Evolutionary conservation across 805 yeast species (phyloP), one percentile per base, ranked within the genome.

Genomic region (Saccharomycopsis olivae): DNA sequence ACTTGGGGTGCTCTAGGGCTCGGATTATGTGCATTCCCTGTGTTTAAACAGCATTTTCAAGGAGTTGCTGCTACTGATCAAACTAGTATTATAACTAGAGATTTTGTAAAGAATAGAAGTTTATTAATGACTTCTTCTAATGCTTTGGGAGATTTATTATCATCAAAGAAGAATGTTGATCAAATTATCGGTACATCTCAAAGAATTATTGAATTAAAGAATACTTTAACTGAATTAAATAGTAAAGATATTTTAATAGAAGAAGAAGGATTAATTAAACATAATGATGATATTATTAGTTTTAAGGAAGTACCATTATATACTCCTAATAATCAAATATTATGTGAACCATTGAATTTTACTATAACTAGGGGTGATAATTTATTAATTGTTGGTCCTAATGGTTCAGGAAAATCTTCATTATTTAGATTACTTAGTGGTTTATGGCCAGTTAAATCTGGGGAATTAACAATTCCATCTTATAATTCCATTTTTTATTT

Each of bases 1-100:
- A 74, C 86, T 36, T 81, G 96, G 88, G 97, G 97, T 47, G 97
- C 96, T 2, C 85, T 92, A 24, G 97, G 97, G 9, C 68, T 88
- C 44, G 73, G 78, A 1, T 66, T 88, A 35, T 88, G 96, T 59
- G 77, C 95, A 2, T 75, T 88, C 3, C 96, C 97, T 4, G 82
- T 87, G 2, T 88, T 88, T 55, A 71, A 76, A 53, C 65, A 68
- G 44, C 65, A 75, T 38, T 70, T 59, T 65, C 34, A 44, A 46
- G 27, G 46, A 43, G 24, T 51, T n/a, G 53, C 59, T 35, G 74
- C 75, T 25, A 23, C 16, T 24, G 14, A 16, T 6, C 49, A 45
- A 6, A 35, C 49, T 13, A 41, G 33, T 13, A 33, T 33, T 34
- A 40, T 44, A 13, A 42, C 49, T n/a, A 39, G 40, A 33, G 47